Evolutionary conservation across 345 rosid species (phyloP).

Genomic region (Reutealis trisperma): DNA sequence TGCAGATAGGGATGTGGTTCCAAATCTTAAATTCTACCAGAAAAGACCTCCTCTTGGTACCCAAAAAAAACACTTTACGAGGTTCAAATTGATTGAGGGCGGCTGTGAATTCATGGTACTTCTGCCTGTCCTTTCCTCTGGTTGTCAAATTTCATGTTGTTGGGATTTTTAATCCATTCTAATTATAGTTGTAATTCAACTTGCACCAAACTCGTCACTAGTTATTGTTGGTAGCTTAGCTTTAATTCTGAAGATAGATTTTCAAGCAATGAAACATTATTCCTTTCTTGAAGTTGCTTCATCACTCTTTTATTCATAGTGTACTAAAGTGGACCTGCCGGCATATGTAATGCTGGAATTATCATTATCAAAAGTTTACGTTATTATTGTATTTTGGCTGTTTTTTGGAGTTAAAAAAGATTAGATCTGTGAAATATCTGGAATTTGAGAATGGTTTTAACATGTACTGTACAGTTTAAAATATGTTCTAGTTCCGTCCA

Average conservation of each 20-base stretch:
- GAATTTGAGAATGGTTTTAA: not conserved
- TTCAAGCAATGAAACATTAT: not conserved
- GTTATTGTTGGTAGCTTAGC: not conserved
- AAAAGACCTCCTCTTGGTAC: no score
- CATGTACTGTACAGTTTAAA: not conserved
- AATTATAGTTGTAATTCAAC: not conserved
- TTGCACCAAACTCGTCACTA: not conserved
- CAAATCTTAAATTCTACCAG: no score
- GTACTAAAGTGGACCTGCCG: slow-evolving; percentile 15
- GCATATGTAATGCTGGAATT: not conserved
- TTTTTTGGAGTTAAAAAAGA: not conserved
- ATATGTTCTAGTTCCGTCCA: no score
- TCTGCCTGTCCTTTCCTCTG: not conserved
- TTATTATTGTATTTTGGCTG: not conserved
- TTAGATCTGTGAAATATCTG: not conserved
- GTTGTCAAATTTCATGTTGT: not conserved
- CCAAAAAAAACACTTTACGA: not conserved
- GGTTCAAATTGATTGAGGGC: not conserved
- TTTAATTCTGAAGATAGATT: not conserved
- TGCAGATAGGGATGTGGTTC: no score
- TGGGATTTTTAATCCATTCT: not conserved
- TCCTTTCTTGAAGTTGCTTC: slow-evolving; percentile 11
- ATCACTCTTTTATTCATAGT: slow-evolving; percentile 7
- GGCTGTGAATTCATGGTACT: not conserved
- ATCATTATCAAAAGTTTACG: not conserved